phyloP scores from a whole-genome alignment of 202 grass and related monocot species.

The Carex arenaria region DNA sequence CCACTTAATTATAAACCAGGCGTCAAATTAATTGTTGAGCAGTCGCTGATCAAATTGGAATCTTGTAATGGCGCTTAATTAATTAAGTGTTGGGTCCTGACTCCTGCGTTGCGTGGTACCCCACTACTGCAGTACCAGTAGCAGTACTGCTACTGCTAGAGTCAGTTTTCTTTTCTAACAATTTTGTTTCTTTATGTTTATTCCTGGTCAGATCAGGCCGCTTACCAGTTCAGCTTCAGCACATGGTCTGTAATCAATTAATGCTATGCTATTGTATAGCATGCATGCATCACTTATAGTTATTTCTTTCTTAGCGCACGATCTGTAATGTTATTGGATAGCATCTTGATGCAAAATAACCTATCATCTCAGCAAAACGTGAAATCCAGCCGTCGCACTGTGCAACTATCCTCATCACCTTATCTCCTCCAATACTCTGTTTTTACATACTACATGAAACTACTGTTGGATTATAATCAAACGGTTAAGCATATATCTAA shows the following conservation, averaged over 20 bases:
- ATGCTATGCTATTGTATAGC: neutral
- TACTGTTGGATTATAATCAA: no score
- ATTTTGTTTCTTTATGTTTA: neutral
- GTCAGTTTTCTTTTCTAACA: neutral
- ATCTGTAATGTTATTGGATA: neutral
- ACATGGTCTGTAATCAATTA: neutral
- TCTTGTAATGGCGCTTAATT: neutral
- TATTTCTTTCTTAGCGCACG: neutral
- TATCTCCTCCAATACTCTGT: neutral
- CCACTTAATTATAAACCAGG: neutral
- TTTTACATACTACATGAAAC: no score
- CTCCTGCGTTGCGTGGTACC: no score
- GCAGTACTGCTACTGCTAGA: neutral
- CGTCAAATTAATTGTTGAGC: conserved; percentile 6
- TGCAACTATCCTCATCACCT: neutral
- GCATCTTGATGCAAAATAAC: neutral
- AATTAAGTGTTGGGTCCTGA: no score
- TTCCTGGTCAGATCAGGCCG: neutral
- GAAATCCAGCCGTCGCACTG: neutral
- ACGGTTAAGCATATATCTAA: no score
- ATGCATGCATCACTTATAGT: no score
- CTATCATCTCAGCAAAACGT: neutral
- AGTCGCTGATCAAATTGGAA: conserved; percentile 2
- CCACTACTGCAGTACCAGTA: neutral
- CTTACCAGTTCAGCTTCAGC: neutral